These are phyloP conservation scores for Ophiostoma tasmaniense DNA, from an alignment of 2,329 filamentous ascomycete genomes.

Conservation along the genomic window DNA sequence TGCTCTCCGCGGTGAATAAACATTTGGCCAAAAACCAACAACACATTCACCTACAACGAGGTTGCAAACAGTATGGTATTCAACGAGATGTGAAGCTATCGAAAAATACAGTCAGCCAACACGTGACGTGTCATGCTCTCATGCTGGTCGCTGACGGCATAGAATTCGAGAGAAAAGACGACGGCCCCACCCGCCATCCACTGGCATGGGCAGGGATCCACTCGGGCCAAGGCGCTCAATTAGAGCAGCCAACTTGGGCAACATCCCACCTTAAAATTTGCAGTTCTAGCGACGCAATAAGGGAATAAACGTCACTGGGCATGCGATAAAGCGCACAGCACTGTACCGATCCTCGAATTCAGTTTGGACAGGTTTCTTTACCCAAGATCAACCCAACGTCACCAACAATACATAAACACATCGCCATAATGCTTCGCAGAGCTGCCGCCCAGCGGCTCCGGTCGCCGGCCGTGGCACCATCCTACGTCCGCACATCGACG, in stretches of 20 bases:
- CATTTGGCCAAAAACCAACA: not conserved
- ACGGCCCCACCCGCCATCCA: not conserved
- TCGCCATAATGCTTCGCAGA: constrained; percentile 17
- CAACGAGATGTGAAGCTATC: too few species aligned
- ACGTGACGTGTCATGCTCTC: not conserved
- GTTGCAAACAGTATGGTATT: not conserved
- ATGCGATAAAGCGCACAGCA: not conserved
- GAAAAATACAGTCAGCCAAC: not conserved
- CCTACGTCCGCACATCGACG: constrained; percentile 6
- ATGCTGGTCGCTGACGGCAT: not conserved
- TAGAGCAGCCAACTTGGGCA: not conserved
- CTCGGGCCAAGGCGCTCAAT: not conserved
- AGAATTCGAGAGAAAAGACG: not conserved
- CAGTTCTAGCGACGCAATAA: not conserved
- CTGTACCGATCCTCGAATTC: not conserved
- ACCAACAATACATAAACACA: not conserved
- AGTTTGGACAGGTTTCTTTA: too few species aligned
- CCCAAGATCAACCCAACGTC: not conserved
- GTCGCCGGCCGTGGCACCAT: constrained; percentile 13
- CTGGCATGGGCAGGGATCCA: not conserved
- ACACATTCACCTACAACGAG: not conserved
- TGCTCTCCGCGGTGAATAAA: too few species aligned
- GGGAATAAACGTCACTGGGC: constrained; percentile 7
- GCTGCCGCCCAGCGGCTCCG: constrained; percentile 17
- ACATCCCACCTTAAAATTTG: constrained; percentile 11